Evolutionary conservation across 768 basidiomycete genomes (phyloP), one percentile per base, ranked within the genome.

Genomic region (Russula sp.): DNA sequence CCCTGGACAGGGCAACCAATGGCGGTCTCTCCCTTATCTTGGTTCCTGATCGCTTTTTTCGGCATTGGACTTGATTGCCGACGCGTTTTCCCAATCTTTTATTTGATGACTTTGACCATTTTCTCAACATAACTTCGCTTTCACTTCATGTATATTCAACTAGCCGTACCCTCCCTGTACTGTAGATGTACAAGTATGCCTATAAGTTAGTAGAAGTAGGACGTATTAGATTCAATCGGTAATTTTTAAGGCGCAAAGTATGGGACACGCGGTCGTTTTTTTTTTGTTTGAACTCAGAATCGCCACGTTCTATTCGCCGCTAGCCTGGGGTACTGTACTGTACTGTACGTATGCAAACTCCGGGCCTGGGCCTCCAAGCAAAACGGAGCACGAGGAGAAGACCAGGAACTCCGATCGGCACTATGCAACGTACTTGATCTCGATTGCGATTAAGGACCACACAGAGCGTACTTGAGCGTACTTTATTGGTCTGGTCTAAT

Each of bases 1-100:
- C 24, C 20, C 30, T 18, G 46, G 52, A 53, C 32, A 14, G 16
- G 24, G 36, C 9, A 40, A 18, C 38, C 14, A 6, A 14, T 2
- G 16, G 3, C 11, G 13, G 32, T 34, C 32, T 9, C 9, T 11
- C 62, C 24, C 40, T 14, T 36, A 5, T 28, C 26, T 59, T 53
- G 57, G 51, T 28, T 18, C 46, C 20, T 16, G 28, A n/a, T 60
- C 50, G 22, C 53, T 30, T 30, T 30, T 30, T 13, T 13, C 9
- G 60, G 58, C 58, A 49, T 26, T 50, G 52, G 57, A 54, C 44
- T 64, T 26, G 26, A 30, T 13, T 46, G 28, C 32, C 57, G 32
- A 22, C 22, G 42, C 5, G 5, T 13, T 63, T 51, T 34, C 40
- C n/a, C 22, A 7, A 7, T 1, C 54, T 4, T 32, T 36, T 36